Evolutionary conservation across 2,329 filamentous ascomycete species (phyloP), one percentile per base, ranked within the genome.

Genomic region (Madurella mycetomatis): DNA sequence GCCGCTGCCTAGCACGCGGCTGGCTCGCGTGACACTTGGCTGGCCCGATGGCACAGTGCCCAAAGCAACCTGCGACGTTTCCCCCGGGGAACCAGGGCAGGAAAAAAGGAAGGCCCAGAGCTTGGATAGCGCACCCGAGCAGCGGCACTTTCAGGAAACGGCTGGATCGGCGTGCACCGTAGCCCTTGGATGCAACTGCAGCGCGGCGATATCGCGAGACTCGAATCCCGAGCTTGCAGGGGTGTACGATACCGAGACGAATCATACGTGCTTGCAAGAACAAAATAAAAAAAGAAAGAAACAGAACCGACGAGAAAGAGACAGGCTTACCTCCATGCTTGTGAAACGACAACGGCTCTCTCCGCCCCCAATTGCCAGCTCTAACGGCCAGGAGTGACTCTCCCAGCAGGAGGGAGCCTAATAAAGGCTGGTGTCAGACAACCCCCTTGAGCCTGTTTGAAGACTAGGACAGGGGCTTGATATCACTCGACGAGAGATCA

Each of bases 11-110:
- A 25, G 25, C 56, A 53, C 49, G 45, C 43, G 44, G 43, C 55
- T 58, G 56, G 34, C 34, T 37, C 11, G 60, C 49, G 60, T 63
- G 60, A 60, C 58, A 60, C 58, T 60, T 60, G 58, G 50, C 55
- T 50, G 49, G 54, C 53, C 37, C 30, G 49, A 53, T 34, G 52
- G 50, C 41, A 42, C 34, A 32, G 31, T 25, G 42, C 30, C 48
- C 42, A 51, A 19, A 16, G 30, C 16, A 42, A 30, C 2, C 18
- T 37, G 34, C 13, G 11, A 37, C 34, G 34, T 15, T 15, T 37
- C 13, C 34, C 34, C 4, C 34, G 2, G 9, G 34, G 11, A 37
- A 11, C 11, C 13, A 37, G 34, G 11, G 34, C 13, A 11, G 34
- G 34, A 37, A 15, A 15, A 4, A 37, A 37, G 34, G 34, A 37